phyloP scores from a whole-genome alignment of 1,284 basidiomycete genomes.

The Ustanciosporium gigantosporum region DNA sequence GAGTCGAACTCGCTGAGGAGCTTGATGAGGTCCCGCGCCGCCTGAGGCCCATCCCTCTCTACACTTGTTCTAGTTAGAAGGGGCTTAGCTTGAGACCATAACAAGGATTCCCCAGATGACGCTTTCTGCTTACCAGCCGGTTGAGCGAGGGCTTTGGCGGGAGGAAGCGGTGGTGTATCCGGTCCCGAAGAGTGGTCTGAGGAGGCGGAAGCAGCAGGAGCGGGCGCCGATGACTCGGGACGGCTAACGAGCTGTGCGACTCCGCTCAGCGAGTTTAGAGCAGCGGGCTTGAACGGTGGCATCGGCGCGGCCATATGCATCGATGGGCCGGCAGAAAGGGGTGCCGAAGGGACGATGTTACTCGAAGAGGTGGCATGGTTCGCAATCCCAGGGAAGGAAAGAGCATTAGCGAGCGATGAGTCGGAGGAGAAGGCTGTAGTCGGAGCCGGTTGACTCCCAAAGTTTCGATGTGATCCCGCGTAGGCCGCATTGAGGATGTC shows the following conservation, averaged over 20 bases:
- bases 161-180: slow-evolving; percentile 20
- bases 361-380: too few relatives aligned
- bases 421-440: too few relatives aligned
- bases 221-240: not conserved
- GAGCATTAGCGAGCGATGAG: too few relatives aligned
- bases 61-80: slow-evolving; percentile 10
- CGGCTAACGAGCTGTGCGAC: not conserved
- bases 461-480: too few relatives aligned
- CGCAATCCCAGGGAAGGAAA: too few relatives aligned
- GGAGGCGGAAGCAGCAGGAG: too few relatives aligned
- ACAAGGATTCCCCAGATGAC: not conserved
- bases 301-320: too few relatives aligned
- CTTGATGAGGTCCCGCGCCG: slow-evolving; percentile 13
- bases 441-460: too few relatives aligned
- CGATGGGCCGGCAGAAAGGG: too few relatives aligned
- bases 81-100: slow-evolving; percentile 9
- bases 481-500: not conserved
- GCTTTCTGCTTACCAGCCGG: not conserved
- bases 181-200: slow-evolving; percentile 6
- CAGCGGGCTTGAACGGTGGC: too few relatives aligned
- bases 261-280: not conserved
- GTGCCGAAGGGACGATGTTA: too few relatives aligned
- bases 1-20: slow-evolving; percentile 17
- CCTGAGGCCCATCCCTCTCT: slow-evolving; percentile 6
- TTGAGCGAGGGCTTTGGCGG: slow-evolving; percentile 12